Percentiles rank a stretch among this genome's conserved stretches.
phyloP scores from a whole-genome alignment of 1,284 basidiomycete genomes.

The Marasmius oreades region DNA sequence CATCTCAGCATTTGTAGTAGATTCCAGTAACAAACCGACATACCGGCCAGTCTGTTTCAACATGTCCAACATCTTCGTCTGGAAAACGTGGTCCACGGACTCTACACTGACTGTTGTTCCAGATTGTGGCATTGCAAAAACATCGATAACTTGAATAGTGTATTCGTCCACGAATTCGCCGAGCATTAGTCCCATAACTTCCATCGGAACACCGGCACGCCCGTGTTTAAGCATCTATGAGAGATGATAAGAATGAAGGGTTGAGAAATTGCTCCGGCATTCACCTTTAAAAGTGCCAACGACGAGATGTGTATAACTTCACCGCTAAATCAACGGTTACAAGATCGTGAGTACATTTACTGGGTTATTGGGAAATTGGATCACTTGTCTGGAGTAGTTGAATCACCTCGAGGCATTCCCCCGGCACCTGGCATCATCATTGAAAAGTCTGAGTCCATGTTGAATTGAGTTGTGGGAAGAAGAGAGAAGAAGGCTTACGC shows the following conservation, averaged over 20 bases:
- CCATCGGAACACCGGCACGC: constrained; percentile 98
- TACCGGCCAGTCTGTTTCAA: constrained; percentile 97
- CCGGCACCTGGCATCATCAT: constrained; percentile 52
- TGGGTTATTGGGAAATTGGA: constrained; percentile 14
- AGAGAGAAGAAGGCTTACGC: constrained; percentile 39
- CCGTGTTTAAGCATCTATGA: constrained; percentile 98
- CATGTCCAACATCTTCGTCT: constrained; percentile 99
- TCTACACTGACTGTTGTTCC: constrained; percentile 99
- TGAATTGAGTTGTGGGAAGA: constrained; percentile 17
- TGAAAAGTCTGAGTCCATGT: constrained; percentile 54
- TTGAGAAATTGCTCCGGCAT: constrained; percentile 13
- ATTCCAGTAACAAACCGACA: constrained; percentile 24
- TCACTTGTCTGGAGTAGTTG: constrained; percentile 72
- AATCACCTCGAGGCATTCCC: constrained; percentile 41
- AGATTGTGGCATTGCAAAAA: constrained; percentile 99
- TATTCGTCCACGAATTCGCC: constrained; percentile 99
- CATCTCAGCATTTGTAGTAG: neutral
- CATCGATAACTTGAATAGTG: constrained; percentile 96
- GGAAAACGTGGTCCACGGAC: constrained; percentile 99
- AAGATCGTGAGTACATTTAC: constrained; percentile 10
- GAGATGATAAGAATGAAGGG: no score
- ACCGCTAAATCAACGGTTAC: constrained; percentile 51
- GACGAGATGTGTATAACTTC: constrained; percentile 97
- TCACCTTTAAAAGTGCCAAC: constrained; percentile 87
- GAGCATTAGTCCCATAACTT: constrained; percentile 99